Conservation (phyloP, 148 eudicot species). For the Talinum fruticosum region DNA sequence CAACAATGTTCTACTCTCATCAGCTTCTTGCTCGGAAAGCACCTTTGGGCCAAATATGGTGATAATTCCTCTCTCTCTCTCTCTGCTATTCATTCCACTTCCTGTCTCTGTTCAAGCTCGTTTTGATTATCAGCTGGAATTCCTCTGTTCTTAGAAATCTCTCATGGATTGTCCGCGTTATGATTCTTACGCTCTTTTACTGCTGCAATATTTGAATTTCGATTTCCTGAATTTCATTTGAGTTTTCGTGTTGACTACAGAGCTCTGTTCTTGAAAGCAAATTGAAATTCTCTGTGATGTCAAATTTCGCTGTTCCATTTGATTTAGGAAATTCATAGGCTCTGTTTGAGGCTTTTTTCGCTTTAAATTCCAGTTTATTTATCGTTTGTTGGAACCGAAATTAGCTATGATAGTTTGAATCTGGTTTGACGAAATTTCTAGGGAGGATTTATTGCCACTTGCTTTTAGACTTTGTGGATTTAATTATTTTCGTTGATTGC, state of each 20-base stretch:
- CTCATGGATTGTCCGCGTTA: neutral
- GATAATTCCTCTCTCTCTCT: neutral
- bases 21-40: constrained; percentile 84
- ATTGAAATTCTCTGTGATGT: neutral
- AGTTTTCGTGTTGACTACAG: neutral
- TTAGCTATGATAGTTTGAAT: too few species aligned
- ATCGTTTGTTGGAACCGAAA: neutral
- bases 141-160: neutral
- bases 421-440: too few species aligned
- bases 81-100: neutral
- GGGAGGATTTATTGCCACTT: too few species aligned
- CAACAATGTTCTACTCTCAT: constrained; percentile 76
- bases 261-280: neutral
- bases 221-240: neutral
- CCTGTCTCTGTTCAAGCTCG: neutral
- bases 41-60: constrained; percentile 97
- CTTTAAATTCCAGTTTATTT: neutral
- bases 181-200: neutral
- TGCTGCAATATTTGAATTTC: neutral
- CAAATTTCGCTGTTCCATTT: neutral
- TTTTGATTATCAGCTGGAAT: neutral
- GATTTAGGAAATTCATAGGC: neutral
- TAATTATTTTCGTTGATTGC: neutral
- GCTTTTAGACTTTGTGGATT: neutral
- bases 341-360: neutral